Evolutionary conservation across 108 stramenopile species (phyloP), one percentile per base, ranked within the genome.

Genomic region (Skeletonema marinoi): DNA sequence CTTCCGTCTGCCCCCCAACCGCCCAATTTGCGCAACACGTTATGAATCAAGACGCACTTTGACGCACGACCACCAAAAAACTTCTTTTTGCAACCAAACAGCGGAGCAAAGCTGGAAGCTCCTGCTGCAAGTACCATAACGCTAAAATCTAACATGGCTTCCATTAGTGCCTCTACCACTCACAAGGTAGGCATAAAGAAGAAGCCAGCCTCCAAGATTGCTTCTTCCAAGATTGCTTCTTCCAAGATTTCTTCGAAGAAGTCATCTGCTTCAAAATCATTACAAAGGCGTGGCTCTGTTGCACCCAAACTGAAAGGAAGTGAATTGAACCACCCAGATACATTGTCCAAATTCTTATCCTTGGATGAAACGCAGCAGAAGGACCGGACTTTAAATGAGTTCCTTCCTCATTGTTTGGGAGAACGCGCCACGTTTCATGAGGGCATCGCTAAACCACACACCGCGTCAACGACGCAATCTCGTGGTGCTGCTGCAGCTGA

Each of bases 401-500:
- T 93, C 35, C 71, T 92, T 21, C 84, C 76, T 12, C 69, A 83
- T 32, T 84, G 85, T 41, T 80, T 92, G 65, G 95, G 95, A n/a
- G 89, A 87, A 66, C 62, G 82, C 17, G 68, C 81, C 30, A 66
- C 81, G 4, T 73, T 87, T 67, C 82, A 78, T 46, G 80, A 75
- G 58, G 80, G 86, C n/a, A 82, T 80, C 48, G 68, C 82, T 68
- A 88, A 78, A 35, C 95, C 95, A 6, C 88, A 86, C 51, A 86
- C 90, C 11, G 90, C 93, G 1, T 82, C 80, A 42, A 90, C 92
- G 14, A 89, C 93, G 0, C 77, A 81, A 62, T 84, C 83, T 46
- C 81, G 95, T 50, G 74, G 83, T 19, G 77, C 36, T 12, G 90
- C 92, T 4, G 95, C 95, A 8, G 93, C 93, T 29, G 93, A 96